Conservation (phyloP, 31 red algal species). For the Odonthalia washingtoniensis region DNA sequence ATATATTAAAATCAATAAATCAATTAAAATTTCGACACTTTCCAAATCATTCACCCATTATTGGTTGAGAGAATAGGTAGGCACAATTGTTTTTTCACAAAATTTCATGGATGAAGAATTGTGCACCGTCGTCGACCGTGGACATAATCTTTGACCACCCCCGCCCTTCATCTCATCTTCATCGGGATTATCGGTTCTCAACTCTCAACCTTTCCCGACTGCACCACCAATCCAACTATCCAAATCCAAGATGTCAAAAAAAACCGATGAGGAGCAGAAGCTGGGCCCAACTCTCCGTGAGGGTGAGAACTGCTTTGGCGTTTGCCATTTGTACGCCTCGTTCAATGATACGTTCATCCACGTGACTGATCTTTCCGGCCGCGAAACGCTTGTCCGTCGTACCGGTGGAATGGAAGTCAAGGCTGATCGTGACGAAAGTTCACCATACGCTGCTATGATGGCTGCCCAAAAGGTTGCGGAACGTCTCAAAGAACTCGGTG, state of each 20-base stretch:
- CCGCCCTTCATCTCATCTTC: too few species aligned
- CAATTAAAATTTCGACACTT: too few species aligned
- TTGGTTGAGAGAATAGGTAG: too few species aligned
- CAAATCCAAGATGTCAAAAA: slow-evolving; percentile 37
- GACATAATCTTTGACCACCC: too few species aligned
- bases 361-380: slow-evolving; percentile 98
- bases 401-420: slow-evolving; percentile 99
- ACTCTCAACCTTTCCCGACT: too few species aligned
- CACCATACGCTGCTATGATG: slow-evolving; percentile 99
- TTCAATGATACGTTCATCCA: slow-evolving; percentile 99
- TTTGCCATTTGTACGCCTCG: slow-evolving; percentile 96
- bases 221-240: too few species aligned
- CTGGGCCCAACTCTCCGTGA: slow-evolving; percentile 91
- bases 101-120: too few species aligned
- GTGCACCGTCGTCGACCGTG: too few species aligned
- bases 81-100: too few species aligned
- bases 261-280: slow-evolving; percentile 67
- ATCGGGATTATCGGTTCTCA: too few species aligned
- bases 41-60: too few species aligned
- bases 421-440: slow-evolving; percentile 99
- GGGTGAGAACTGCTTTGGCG: slow-evolving; percentile 94
- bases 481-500: slow-evolving; percentile 95
- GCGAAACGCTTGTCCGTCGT: slow-evolving; percentile 96
- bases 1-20: too few species aligned
- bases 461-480: slow-evolving; percentile 99